A percentile compares a stretch with the other conserved stretches of the same genome.
Conservation (phyloP, 2,329 filamentous ascomycete genomes). For the Chrysoporthe puriensis region DNA sequence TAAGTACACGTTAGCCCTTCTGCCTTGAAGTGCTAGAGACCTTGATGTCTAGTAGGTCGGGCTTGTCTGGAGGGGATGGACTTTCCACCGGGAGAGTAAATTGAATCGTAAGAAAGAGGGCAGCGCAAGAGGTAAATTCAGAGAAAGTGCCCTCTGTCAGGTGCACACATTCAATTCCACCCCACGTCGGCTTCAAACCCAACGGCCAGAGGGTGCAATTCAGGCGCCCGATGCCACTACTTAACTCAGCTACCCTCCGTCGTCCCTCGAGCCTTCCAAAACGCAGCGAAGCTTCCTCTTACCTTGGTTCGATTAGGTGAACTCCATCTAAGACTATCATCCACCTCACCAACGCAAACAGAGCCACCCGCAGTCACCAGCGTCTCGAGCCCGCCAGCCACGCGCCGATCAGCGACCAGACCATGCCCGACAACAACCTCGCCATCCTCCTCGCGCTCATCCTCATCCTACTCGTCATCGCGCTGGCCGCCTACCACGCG, state of each 20-base stretch:
- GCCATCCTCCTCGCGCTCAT: constrained; percentile 38
- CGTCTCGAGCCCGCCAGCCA: neutral
- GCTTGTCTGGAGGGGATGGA: too few species aligned
- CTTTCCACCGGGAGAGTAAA: too few species aligned
- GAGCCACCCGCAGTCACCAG: neutral
- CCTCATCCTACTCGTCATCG: constrained; percentile 32
- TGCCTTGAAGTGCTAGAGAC: too few species aligned
- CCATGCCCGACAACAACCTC: constrained; percentile 32
- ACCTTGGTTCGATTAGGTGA: neutral
- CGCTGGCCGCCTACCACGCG: constrained; percentile 32
- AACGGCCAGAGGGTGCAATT: too few species aligned
- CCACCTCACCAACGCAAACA: neutral
- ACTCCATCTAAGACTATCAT: neutral
- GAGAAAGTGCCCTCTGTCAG: too few species aligned
- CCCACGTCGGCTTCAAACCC: too few species aligned
- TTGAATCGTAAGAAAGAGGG: too few species aligned
- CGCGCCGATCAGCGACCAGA: neutral
- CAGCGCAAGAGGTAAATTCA: too few species aligned
- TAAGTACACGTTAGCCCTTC: too few species aligned
- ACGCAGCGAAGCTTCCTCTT: neutral
- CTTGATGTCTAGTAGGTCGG: too few species aligned
- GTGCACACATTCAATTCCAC: too few species aligned
- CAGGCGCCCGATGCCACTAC: neutral
- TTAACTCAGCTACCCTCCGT: neutral
- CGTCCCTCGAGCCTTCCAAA: neutral